Percentiles rank a stretch among this genome's conserved stretches.
Conservation (phyloP, 257 asterid species). For the Cynanchum wilfordii region DNA sequence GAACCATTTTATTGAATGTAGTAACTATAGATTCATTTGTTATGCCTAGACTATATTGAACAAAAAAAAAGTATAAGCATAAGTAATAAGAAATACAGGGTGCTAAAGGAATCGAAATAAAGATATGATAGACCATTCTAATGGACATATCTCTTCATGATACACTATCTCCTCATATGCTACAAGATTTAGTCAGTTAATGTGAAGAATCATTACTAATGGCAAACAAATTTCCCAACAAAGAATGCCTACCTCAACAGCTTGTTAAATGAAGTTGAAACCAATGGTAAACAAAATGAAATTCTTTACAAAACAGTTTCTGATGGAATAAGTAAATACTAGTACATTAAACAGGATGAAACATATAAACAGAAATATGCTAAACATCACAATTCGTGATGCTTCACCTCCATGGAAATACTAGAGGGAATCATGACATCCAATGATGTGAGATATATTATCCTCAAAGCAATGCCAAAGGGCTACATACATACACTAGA, state of each 20-base stretch:
- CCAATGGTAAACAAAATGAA: background rate
- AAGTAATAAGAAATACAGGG: background rate
- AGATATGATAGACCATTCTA: background rate
- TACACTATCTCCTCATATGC: background rate
- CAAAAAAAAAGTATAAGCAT: background rate
- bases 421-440: background rate
- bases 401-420: background rate
- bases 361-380: background rate
- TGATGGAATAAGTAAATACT: background rate
- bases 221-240: slow-evolving; percentile 18
- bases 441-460: background rate
- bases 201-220: background rate
- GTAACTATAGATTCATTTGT: background rate
- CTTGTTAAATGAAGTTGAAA: background rate
- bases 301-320: background rate
- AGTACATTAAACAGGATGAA: background rate
- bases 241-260: slow-evolving; percentile 31
- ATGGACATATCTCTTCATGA: background rate
- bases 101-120: background rate
- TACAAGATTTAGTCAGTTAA: background rate
- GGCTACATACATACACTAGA: background rate
- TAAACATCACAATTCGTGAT: background rate
- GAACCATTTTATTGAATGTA: slow-evolving; percentile 27
- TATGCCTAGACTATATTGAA: background rate
- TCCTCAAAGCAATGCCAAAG: background rate